Percentiles rank a stretch among this genome's conserved stretches.
Evolutionary conservation across 345 rosid genomes (phyloP).

Genomic region (Brassica rapa): DNA sequence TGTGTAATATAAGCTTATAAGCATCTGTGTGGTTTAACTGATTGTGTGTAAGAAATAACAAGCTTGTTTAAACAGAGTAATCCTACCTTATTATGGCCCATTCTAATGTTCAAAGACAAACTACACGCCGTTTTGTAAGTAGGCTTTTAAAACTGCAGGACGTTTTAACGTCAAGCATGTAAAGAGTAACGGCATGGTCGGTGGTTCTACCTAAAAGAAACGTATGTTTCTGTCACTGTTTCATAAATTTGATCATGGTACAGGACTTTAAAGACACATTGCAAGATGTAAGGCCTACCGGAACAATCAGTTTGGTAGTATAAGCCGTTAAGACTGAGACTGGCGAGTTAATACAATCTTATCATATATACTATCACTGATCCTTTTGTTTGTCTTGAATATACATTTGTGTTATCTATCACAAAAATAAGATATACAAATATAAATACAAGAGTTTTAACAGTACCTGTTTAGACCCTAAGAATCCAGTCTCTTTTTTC

Average conservation of each 20-base stretch:
- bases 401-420: slow-evolving; percentile 17
- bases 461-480: slow-evolving; percentile 11
- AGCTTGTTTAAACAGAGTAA: neutral
- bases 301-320: slow-evolving; percentile 94
- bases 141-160: neutral
- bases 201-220: neutral
- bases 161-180: neutral
- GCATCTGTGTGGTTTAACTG: slow-evolving; percentile 3
- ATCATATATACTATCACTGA: slow-evolving; percentile 1
- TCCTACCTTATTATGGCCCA: neutral
- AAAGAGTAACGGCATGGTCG: slow-evolving; percentile 2
- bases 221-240: neutral
- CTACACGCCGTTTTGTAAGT: neutral
- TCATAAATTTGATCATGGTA: slow-evolving; percentile 4
- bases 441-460: slow-evolving; percentile 26
- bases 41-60: neutral
- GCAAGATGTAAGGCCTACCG: slow-evolving; percentile 90
- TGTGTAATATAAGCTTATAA: slow-evolving; percentile 5
- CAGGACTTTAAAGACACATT: slow-evolving; percentile 79
- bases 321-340: slow-evolving; percentile 52
- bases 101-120: neutral
- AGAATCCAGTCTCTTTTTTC: slow-evolving; percentile 19
- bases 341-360: slow-evolving; percentile 30
- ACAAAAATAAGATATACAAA: slow-evolving; percentile 32
- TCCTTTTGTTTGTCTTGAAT: slow-evolving; percentile 11